Conservation (phyloP, 352 stramenopile species). For the Globisporangium paroecandrum region DNA sequence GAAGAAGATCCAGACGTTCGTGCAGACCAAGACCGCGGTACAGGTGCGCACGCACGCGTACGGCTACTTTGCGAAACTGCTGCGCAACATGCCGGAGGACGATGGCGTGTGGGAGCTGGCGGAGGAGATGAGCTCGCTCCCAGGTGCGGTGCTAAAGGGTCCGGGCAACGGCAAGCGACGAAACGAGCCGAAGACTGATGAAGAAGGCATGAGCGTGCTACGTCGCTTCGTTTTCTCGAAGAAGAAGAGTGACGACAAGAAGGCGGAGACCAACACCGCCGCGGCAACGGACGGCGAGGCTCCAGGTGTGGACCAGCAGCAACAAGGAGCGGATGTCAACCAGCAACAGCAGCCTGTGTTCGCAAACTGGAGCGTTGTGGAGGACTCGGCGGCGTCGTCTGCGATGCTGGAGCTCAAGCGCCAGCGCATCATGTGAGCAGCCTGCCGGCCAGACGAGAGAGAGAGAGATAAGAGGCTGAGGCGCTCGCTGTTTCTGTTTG, state of each 20-base stretch:
- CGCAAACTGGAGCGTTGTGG: slow-evolving; percentile 28
- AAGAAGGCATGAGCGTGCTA: slow-evolving; percentile 79
- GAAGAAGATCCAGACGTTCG: slow-evolving; percentile 87
- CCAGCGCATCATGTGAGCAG: slow-evolving; percentile 27
- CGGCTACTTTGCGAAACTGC: slow-evolving; percentile 83
- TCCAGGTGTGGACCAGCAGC: slow-evolving; percentile 3
- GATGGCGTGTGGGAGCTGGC: slow-evolving; percentile 78
- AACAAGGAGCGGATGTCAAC: slow-evolving; percentile 1
- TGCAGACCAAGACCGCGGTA: slow-evolving; percentile 84
- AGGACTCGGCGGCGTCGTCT: slow-evolving; percentile 31
- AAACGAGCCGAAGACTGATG: slow-evolving; percentile 82
- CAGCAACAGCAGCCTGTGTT: slow-evolving; percentile 2
- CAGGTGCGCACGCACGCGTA: slow-evolving; percentile 86
- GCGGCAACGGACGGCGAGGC: background rate
- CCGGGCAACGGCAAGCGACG: slow-evolving; percentile 71
- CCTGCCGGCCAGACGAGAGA: background rate
- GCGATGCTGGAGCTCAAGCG: slow-evolving; percentile 37
- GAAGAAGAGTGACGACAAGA: slow-evolving; percentile 63
- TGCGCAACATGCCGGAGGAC: slow-evolving; percentile 84
- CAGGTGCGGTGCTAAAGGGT: slow-evolving; percentile 68
- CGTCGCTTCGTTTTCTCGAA: slow-evolving; percentile 83
- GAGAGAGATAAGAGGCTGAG: background rate
- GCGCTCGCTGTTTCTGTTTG: background rate
- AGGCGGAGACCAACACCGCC: slow-evolving; percentile 7
- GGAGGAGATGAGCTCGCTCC: slow-evolving; percentile 76